Evolutionary conservation across 75 land plant genomes (phyloP), one percentile per base, ranked within the genome.

Genomic region (Pinus taeda): DNA sequence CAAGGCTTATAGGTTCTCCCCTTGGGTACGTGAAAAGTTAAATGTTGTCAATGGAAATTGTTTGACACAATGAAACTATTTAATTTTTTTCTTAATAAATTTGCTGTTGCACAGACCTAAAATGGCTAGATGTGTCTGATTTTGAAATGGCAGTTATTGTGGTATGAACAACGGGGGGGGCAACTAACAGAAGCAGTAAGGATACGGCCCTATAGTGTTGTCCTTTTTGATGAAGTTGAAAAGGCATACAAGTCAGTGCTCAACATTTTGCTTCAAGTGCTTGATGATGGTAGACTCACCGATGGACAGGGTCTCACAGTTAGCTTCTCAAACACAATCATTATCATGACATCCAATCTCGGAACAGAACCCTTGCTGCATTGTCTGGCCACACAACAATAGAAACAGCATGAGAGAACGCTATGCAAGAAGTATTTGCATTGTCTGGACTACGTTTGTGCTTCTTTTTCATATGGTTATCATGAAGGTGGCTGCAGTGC

Each of bases 271-370:
- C 90, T 97, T 60, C 99, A 97, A 73, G 78, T 97, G 37, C 79
- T 97, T 39, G 99, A 97, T 78, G 99, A 97, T 81, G 99, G 99
- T 15, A 90, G 98, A 75, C 77, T 97, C 20, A 97, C 98, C 36
- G 99, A 97, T 83, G 99, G 99, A 14, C 93, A 94, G 81, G 99
- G 99, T 21, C 85, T 95, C 12, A 97, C 99, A 1, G 99, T 97
- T 1, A 91, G 90, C 79, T 94, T 97, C 79, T 83, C 87, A 30
- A 92, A 97, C 74, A 88, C 96, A 4, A 98, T 97, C 5, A 86
- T 97, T 29, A 94, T 97, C 66, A 82, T 97, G 92, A 97, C 99
- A 9, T 97, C 99, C 69, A 97, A 97, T 63, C 87, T 97, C 15
- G 99, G 99, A 11, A 95, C 99, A 17, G 98, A 97, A 84, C 91